phyloP scores from a whole-genome alignment of 164 flowering plant species.

The Protea cynaroides region DNA sequence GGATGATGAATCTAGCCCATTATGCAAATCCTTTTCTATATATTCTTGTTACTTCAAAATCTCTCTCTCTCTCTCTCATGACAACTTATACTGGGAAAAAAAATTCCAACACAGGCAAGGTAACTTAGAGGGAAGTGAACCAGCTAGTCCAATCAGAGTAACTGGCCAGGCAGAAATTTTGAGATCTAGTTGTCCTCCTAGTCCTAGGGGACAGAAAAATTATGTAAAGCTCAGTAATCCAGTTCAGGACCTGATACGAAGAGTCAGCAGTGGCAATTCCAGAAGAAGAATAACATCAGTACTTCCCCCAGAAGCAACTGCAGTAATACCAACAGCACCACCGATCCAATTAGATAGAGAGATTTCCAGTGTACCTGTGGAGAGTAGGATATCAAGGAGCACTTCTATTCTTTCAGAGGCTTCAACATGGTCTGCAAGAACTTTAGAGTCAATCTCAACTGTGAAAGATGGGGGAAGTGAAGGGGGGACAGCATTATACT shows the following conservation, averaged over 20 bases:
- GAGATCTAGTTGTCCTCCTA: conserved; percentile 20
- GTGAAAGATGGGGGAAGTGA: conserved; percentile 14
- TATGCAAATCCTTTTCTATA: not conserved
- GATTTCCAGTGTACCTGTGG: conserved; percentile 17
- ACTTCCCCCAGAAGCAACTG: conserved; percentile 16
- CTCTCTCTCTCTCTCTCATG: not conserved
- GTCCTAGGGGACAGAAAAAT: conserved; percentile 4
- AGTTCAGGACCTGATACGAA: conserved; percentile 16
- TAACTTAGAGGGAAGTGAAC: conserved; percentile 20
- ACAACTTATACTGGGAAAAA: not conserved
- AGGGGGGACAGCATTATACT: conserved; percentile 7
- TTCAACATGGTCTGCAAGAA: conserved; percentile 22
- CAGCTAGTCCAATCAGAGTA: conserved; percentile 20
- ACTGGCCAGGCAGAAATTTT: conserved; percentile 8
- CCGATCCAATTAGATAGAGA: conserved; percentile 14
- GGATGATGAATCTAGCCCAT: not conserved
- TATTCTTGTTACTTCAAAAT: no score
- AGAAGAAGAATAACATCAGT: conserved; percentile 4
- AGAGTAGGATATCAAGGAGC: conserved; percentile 10
- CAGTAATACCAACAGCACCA: conserved; percentile 20
- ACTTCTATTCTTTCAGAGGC: conserved; percentile 19
- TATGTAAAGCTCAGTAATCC: conserved; percentile 15
- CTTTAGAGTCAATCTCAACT: conserved; percentile 8
- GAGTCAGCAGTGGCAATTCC: conserved; percentile 8
- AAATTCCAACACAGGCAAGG: conserved; percentile 30